Evolutionary conservation across 768 basidiomycete genomes (phyloP), one percentile per base, ranked within the genome.

Genomic region (Tricholoma sp.): DNA sequence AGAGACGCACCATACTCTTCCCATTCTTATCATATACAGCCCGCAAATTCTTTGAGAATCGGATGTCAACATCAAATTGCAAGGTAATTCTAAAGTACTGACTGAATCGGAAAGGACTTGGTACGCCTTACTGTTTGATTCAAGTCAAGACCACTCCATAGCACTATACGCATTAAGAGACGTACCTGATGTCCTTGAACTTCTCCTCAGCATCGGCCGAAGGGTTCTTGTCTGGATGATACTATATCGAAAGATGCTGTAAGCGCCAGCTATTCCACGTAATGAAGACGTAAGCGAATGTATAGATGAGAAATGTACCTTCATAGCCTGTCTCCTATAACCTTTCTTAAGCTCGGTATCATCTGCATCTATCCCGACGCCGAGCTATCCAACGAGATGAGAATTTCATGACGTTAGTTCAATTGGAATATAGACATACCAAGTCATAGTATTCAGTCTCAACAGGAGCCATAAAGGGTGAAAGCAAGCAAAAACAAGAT

Each of bases 11-110:
- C 83, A 89, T 91, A 51, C 84, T 82, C 72, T 91, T 92, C 45
- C 97, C 97, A 76, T 96, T 88, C 76, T 93, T 94, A 72, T 99
- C 94, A 67, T 99, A 99, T 19, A 94, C 89, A 0, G 84, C 83
- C 46, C 96, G 84, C 45, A 89, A 71, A 75, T 98, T 91, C 82
- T 90, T 67, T 67, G 9, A 10, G 7, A 18, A 29, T 10, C 27
- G 14, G 32, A 56, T 32, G 62, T 59, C 32, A 45, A 8, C 8
- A 52, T 32, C 52, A 52, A 41, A 43, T 19, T 47, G 50, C 18
- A 50, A 54, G 58, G 47, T 58, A 37, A 51, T 52, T 16, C 58
- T 43, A 41, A 16, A 54, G 19, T 59, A 37, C 85, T 63, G 71
- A 91, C 91, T 61, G 89, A 72, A 72, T 94, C 89, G 50, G 90